These are phyloP conservation scores for Helotiales sp. DNA, from an alignment of 2,329 filamentous ascomycete species.

Conservation along the genomic window DNA sequence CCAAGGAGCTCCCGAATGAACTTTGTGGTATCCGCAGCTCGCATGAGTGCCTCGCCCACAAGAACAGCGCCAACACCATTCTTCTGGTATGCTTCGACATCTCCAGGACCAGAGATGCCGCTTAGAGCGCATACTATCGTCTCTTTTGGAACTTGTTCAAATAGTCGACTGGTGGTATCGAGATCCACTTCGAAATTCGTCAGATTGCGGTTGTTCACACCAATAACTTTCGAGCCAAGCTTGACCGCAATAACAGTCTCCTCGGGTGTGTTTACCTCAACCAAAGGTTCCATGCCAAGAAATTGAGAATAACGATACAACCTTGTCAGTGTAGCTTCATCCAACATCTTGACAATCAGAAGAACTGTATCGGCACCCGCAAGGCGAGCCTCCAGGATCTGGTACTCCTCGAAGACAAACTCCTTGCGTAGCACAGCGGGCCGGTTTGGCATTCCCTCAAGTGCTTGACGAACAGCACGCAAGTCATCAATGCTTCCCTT, in stretches of 20 bases:
- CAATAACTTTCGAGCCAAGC: conserved; percentile 88
- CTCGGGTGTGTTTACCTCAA: conserved; percentile 92
- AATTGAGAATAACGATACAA: conserved; percentile 89
- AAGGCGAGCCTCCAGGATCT: conserved; percentile 91
- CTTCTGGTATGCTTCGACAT: conserved; percentile 84
- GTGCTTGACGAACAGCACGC: conserved; percentile 80
- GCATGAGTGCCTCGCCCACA: conserved; percentile 95
- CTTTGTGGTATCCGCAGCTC: conserved; percentile 76
- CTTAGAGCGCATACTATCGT: conserved; percentile 93
- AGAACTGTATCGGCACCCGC: conserved; percentile 94
- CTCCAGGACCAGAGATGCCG: conserved; percentile 86
- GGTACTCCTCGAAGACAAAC: conserved; percentile 97
- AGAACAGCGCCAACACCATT: conserved; percentile 92
- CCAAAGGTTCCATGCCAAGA: conserved; percentile 94
- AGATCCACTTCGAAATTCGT: conserved; percentile 97
- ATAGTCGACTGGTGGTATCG: conserved; percentile 85
- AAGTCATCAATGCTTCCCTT: conserved; percentile 97
- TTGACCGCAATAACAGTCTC: conserved; percentile 90
- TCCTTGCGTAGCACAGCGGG: conserved; percentile 94
- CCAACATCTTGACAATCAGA: conserved; percentile 98
- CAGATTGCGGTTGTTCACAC: conserved; percentile 96
- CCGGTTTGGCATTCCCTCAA: conserved; percentile 90
- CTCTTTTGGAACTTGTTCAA: conserved; percentile 81
- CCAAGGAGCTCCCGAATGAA: conserved; percentile 89
- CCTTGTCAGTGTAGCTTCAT: conserved; percentile 70